Conservation (phyloP, 2,329 filamentous ascomycete genomes). For the Chaetothyriales sp. region DNA sequence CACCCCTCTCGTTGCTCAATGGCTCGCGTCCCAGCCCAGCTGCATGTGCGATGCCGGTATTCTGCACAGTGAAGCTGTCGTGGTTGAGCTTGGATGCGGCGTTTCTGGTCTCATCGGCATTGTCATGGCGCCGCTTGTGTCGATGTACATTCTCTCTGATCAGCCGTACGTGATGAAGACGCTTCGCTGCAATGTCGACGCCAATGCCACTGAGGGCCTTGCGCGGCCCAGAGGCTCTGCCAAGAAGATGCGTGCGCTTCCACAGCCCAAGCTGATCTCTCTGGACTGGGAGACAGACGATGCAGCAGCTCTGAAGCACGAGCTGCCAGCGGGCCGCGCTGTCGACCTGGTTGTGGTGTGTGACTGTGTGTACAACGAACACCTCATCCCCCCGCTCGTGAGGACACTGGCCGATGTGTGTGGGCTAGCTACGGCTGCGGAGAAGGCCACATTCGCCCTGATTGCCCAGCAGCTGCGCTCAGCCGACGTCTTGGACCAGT, state of each 20-base stretch:
- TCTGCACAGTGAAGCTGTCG: constrained; percentile 41
- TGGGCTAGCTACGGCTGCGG: constrained; percentile 34
- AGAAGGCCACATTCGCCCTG: constrained; percentile 53
- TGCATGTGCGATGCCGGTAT: constrained; percentile 45
- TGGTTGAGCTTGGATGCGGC: constrained; percentile 80
- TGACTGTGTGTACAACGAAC: constrained; percentile 92
- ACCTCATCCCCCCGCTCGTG: constrained; percentile 69
- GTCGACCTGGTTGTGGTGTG: constrained; percentile 68
- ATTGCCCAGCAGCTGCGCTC: constrained; percentile 82
- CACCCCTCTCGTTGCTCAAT: constrained; percentile 67
- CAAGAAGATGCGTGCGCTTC: not conserved
- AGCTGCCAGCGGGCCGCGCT: constrained; percentile 24
- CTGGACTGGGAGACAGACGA: constrained; percentile 70
- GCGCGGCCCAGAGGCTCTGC: not conserved
- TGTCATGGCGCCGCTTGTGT: constrained; percentile 47
- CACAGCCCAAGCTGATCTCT: constrained; percentile 23
- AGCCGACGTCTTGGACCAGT: constrained; percentile 70
- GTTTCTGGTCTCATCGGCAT: constrained; percentile 69
- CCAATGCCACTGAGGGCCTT: constrained; percentile 17
- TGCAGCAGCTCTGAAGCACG: constrained; percentile 22
- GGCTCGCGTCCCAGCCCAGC: constrained; percentile 55
- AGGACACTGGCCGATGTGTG: constrained; percentile 66
- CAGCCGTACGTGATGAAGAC: constrained; percentile 71
- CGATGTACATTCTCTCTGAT: constrained; percentile 64
- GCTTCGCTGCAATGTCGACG: constrained; percentile 60